Conservation (phyloP, 2,329 filamentous ascomycete genomes). For the Pestalotiopsis sp. region DNA sequence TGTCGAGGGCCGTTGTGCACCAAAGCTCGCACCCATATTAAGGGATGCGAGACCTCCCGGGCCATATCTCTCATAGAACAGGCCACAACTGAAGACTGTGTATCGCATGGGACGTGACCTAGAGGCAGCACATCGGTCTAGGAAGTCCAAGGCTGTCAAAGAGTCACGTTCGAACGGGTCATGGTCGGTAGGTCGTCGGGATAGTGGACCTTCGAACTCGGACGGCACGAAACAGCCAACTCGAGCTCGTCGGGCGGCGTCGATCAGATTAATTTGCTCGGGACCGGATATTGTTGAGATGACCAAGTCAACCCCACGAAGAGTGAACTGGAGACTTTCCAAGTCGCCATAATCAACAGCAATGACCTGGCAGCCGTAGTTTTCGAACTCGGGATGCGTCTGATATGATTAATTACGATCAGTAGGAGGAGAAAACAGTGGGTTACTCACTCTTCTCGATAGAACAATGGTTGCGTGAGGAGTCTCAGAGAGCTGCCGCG, state of each 20-base stretch:
- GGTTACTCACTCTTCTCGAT: constrained; percentile 57
- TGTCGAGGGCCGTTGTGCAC: constrained; percentile 57
- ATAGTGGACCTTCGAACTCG: constrained; percentile 69
- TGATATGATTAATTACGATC: constrained; percentile 30
- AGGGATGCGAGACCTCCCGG: constrained; percentile 63
- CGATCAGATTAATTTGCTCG: constrained; percentile 70
- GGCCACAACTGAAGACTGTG: constrained; percentile 71
- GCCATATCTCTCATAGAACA: constrained; percentile 75
- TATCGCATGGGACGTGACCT: constrained; percentile 57
- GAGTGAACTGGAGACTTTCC: constrained; percentile 59
- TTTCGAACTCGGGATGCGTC: constrained; percentile 54
- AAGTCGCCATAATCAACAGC: constrained; percentile 66
- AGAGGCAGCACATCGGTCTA: constrained; percentile 49
- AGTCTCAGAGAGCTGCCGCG: constrained; percentile 60
- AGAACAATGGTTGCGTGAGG: constrained; percentile 71
- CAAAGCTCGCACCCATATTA: constrained; percentile 57
- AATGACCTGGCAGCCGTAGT: constrained; percentile 64
- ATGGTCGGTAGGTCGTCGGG: constrained; percentile 44
- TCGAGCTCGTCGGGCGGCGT: constrained; percentile 63
- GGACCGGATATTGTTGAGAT: constrained; percentile 71
- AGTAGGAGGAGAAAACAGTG: neutral
- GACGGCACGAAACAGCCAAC: constrained; percentile 73
- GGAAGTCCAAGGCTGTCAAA: constrained; percentile 48
- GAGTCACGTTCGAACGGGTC: constrained; percentile 65
- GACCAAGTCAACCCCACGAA: constrained; percentile 72